A percentile compares a stretch with the other conserved stretches of the same genome.
Evolutionary conservation across 306 rosid species (phyloP).

Genomic region (Amphicarpaea edgeworthii): DNA sequence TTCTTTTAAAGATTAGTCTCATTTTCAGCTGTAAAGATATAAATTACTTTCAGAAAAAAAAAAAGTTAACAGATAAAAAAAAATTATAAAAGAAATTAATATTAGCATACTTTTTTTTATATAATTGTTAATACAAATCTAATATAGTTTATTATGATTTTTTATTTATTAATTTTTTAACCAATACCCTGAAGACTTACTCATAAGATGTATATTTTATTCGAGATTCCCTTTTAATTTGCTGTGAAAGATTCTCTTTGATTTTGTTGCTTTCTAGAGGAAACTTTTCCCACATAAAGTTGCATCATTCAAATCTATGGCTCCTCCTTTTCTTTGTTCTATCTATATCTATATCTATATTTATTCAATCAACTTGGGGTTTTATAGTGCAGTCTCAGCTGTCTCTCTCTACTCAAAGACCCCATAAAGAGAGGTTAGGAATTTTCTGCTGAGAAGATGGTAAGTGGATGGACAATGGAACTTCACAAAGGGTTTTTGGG

Average conservation of each 20-base stretch:
- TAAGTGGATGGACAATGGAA: slow-evolving; percentile 4
- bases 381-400: slow-evolving; percentile 6
- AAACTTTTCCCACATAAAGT: background rate
- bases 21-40: no score
- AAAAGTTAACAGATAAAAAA: no score
- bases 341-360: background rate
- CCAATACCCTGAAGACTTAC: background rate
- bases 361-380: background rate
- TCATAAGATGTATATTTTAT: background rate
- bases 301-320: slow-evolving; percentile 28
- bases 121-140: no score
- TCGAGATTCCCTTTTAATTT: slow-evolving; percentile 9
- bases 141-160: no score
- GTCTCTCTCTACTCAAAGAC: slow-evolving; percentile 14
- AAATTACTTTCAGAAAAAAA: no score
- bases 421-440: background rate
- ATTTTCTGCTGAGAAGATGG: background rate
- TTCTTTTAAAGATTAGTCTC: no score
- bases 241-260: slow-evolving; percentile 6
- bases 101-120: no score
- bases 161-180: background rate
- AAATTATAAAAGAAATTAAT: no score
- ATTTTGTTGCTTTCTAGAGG: slow-evolving; percentile 21
- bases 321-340: slow-evolving; percentile 11
- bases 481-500: background rate